A percentile compares a stretch with the other conserved stretches of the same genome.
These are phyloP conservation scores for Globisporangium megalacanthum DNA, from an alignment of 352 stramenopile genomes.

Conservation along the genomic window DNA sequence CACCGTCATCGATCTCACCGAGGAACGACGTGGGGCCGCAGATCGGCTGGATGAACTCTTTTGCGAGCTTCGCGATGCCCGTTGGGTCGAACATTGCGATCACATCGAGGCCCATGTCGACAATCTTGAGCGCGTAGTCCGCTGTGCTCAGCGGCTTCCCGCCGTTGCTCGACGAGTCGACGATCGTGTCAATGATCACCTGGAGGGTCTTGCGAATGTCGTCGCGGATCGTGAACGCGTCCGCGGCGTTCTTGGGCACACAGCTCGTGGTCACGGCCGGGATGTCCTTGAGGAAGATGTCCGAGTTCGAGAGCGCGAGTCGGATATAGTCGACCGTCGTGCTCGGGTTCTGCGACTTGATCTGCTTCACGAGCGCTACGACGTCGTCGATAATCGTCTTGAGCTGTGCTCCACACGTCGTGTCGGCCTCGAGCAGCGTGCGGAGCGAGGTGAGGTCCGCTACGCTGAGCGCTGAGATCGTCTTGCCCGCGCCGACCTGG, in stretches of 20 bases:
- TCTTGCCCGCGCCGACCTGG: constrained; percentile 2
- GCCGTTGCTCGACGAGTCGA: constrained; percentile 21
- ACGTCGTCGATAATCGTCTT: constrained; percentile 44
- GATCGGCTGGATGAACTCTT: constrained; percentile 53
- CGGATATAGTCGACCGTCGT: constrained; percentile 36
- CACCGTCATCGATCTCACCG: constrained; percentile 51
- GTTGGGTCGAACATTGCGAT: constrained; percentile 47
- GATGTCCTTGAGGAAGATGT: constrained; percentile 41
- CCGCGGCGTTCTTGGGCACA: constrained; percentile 25
- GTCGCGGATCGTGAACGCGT: constrained; percentile 40
- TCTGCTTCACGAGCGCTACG: constrained; percentile 28
- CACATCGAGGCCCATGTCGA: constrained; percentile 30
- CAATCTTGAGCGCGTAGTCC: constrained; percentile 34
- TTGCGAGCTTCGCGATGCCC: constrained; percentile 34
- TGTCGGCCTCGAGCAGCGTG: constrained; percentile 9
- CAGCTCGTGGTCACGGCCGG: constrained; percentile 40
- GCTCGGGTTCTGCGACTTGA: constrained; percentile 22
- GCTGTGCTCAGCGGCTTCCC: constrained; percentile 28
- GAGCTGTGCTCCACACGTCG: constrained; percentile 36
- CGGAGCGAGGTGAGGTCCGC: neutral
- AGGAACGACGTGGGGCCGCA: constrained; percentile 52
- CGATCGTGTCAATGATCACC: constrained; percentile 52
- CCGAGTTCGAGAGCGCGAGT: constrained; percentile 28
- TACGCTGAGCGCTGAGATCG: constrained; percentile 1
- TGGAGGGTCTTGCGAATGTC: constrained; percentile 44